Conservation (phyloP, 2,329 filamentous ascomycete genomes). For the Pseudodiploospora longispora region DNA sequence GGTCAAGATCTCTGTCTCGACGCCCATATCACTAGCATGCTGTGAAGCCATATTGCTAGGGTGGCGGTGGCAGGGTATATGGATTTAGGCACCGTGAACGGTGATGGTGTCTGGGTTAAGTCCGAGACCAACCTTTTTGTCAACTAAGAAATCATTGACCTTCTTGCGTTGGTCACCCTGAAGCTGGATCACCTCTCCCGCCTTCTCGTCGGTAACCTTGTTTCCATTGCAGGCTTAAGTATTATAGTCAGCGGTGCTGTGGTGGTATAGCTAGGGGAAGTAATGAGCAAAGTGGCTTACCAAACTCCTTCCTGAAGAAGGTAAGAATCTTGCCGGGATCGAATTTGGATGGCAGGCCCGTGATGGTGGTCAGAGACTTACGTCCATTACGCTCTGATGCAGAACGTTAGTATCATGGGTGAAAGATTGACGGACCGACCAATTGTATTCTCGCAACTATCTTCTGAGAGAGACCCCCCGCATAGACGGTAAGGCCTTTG, state of each 20-base stretch:
- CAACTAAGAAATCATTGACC: constrained; percentile 93
- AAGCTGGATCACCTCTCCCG: constrained; percentile 99
- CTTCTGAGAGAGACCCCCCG: no score
- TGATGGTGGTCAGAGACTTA: constrained; percentile 99
- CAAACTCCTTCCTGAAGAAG: constrained; percentile 99
- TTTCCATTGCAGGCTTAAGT: constrained; percentile 94
- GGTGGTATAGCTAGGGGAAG: background rate
- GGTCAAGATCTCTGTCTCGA: constrained; percentile 16
- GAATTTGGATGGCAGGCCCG: constrained; percentile 97
- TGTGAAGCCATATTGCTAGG: constrained; percentile 22
- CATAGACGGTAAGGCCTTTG: no score
- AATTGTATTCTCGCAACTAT: no score
- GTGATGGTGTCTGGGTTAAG: constrained; percentile 97
- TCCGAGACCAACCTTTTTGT: constrained; percentile 91
- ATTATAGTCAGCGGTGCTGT: background rate
- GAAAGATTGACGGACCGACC: background rate
- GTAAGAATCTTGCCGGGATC: constrained; percentile 99
- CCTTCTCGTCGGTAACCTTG: constrained; percentile 90
- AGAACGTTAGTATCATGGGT: constrained; percentile 29
- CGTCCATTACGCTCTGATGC: constrained; percentile 95
- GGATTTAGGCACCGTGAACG: constrained; percentile 52
- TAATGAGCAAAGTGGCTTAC: constrained; percentile 38
- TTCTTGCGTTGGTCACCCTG: constrained; percentile 99
- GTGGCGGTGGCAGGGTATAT: constrained; percentile 30
- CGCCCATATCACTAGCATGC: constrained; percentile 23